Conservation (phyloP, 2,329 filamentous ascomycete species). For the Chaetomium olivaceum region DNA sequence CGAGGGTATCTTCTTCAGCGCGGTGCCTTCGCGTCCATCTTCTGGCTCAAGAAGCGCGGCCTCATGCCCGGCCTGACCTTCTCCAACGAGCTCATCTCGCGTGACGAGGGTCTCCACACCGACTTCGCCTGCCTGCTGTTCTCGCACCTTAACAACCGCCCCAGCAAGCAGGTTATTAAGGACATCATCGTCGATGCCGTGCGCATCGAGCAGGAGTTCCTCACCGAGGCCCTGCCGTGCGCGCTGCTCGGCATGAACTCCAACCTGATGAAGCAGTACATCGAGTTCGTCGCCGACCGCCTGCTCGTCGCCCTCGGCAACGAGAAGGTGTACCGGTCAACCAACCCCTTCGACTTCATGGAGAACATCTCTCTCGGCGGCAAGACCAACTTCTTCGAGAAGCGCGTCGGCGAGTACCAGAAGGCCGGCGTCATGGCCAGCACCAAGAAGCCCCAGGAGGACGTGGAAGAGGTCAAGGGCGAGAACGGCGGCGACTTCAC, state of each 20-base stretch:
- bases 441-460: constrained; percentile 65
- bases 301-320: constrained; percentile 92
- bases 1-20: constrained; percentile 99
- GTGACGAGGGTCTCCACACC: constrained; percentile 98
- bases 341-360: constrained; percentile 99
- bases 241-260: constrained; percentile 97
- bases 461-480: constrained; percentile 48
- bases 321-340: constrained; percentile 85
- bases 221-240: constrained; percentile 91
- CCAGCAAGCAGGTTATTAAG: constrained; percentile 75
- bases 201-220: constrained; percentile 92
- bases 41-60: constrained; percentile 99
- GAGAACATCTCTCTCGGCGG: constrained; percentile 98
- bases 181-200: constrained; percentile 95
- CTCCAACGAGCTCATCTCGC: constrained; percentile 99
- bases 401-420: constrained; percentile 98
- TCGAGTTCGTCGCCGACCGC: constrained; percentile 97
- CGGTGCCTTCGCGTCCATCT: constrained; percentile 97
- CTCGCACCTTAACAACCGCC: constrained; percentile 94
- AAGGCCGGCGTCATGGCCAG: constrained; percentile 98
- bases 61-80: constrained; percentile 98
- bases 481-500: constrained; percentile 76
- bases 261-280: constrained; percentile 98
- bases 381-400: constrained; percentile 99
- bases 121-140: constrained; percentile 98